phyloP scores from a whole-genome alignment of 169 alveolate species.

The Plasmodium falciparum region DNA sequence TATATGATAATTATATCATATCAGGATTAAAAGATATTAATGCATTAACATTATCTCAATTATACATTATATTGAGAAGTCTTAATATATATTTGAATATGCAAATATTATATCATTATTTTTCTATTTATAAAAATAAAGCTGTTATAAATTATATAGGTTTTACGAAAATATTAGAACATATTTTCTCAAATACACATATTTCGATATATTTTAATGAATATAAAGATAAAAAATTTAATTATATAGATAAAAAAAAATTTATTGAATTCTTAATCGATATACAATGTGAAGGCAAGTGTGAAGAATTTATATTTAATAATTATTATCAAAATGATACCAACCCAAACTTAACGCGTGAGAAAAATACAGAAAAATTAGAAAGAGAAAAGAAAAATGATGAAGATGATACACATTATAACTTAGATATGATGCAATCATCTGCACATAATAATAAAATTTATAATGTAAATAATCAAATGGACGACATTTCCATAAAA shows the following conservation, averaged over 20 bases:
- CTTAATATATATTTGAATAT: constrained; percentile 73
- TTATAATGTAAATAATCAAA: too few species aligned
- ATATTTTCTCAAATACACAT: constrained; percentile 72
- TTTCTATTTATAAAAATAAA: constrained; percentile 76
- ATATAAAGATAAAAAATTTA: constrained; percentile 36
- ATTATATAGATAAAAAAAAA: constrained; percentile 55
- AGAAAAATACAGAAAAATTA: too few species aligned
- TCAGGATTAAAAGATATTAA: constrained; percentile 75
- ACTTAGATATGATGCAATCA: too few species aligned
- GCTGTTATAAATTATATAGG: constrained; percentile 68
- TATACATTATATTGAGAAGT: constrained; percentile 71
- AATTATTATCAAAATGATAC: neutral
- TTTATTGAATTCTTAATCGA: constrained; percentile 71
- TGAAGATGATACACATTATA: too few species aligned
- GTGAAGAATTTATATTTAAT: constrained; percentile 51
- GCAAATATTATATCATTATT: constrained; percentile 74
- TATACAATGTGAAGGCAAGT: constrained; percentile 73
- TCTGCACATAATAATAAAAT: too few species aligned
- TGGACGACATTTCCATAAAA: too few species aligned
- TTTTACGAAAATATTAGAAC: constrained; percentile 75
- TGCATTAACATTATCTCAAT: constrained; percentile 67
- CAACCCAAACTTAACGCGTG: too few species aligned
- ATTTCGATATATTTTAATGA: constrained; percentile 51
- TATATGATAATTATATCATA: constrained; percentile 72
- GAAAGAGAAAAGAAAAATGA: too few species aligned